Base-by-base conservation (phyloP, 192 early-diverging fungal species). In the Coemansia sp. region DNA sequence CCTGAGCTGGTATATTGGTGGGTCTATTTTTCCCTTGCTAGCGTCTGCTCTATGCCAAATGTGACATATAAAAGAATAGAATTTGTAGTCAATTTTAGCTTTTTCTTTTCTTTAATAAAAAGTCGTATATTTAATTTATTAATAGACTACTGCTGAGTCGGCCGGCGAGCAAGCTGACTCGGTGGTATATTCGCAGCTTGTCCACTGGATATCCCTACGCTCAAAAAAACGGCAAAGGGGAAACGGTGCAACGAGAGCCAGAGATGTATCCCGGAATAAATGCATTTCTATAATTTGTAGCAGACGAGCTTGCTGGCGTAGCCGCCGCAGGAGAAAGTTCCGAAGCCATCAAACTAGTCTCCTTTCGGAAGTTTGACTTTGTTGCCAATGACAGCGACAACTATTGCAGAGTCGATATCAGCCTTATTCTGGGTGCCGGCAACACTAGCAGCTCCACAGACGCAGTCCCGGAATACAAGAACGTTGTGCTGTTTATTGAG, bases 211-310 rank as follows among this genome's bases (percentile, higher is more conserved):
- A 12, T 49, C 19, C 19, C 47, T 49, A 21, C n/a, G 15, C 19
- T 21, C 19, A 21, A 21, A 21, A 21, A 21, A 21, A 21, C 19
- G 19, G 19, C 19, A 21, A 21, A 8, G 7, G 7, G 41, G 9
- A 8, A 43, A 43, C 7, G 41, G 41, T 11, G 41, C 7, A 43
- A 1, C 37, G 37, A 8, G 5, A 9, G 37, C 45, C 3, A 50
- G 53, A 14, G 15, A 64, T 64, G 62, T 64, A 64, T 21, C 53
- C 38, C 0, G 12, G 37, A 2, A 45, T 64, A 9, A 29, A 4
- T 14, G 52, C 37, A 0, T 64, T 64, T 56, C 22, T 64, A 6
- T 11, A 56, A 15, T 64, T 39, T 57, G 62, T 64, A 4, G 32
- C 62, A 2, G 12, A 47, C 12, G 22, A 43, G 53, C 7, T 64